Conservation (phyloP, 495 filamentous ascomycete species). For the Aspergillus bertholletiae region DNA sequence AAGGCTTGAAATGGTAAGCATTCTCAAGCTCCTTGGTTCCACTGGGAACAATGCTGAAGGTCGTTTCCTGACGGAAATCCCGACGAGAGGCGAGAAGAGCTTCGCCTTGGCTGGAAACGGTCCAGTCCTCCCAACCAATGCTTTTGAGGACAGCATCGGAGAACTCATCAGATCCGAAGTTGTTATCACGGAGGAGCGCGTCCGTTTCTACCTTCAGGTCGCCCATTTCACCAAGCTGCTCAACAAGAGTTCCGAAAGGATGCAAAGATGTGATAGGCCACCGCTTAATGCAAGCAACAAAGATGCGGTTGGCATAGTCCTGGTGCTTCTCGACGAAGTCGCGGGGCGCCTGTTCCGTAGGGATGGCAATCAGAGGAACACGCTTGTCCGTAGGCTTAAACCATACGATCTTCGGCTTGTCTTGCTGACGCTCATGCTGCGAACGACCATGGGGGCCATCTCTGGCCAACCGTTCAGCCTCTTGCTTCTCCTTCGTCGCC, state of each 20-base stretch:
- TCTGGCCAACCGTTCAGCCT: conserved; percentile 88
- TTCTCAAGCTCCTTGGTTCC: conserved; percentile 82
- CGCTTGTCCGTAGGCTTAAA: conserved; percentile 99
- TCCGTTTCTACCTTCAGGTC: conserved; percentile 96
- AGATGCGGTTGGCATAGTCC: conserved; percentile 94
- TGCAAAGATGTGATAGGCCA: conserved; percentile 99
- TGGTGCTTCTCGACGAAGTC: conserved; percentile 99
- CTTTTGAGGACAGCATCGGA: conserved; percentile 92
- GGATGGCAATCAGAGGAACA: conserved; percentile 95
- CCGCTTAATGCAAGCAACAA: conserved; percentile 97
- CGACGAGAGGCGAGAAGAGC: conserved; percentile 70
- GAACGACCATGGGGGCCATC: conserved; percentile 75
- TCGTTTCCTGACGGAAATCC: conserved; percentile 85
- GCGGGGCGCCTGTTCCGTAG: conserved; percentile 93
- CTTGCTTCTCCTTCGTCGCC: conserved; percentile 99
- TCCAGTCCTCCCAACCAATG: conserved; percentile 89
- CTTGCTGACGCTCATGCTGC: conserved; percentile 80
- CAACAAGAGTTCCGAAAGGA: conserved; percentile 95
- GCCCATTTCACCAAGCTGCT: conserved; percentile 96
- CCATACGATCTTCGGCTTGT: conserved; percentile 99
- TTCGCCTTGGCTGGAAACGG: conserved; percentile 76
- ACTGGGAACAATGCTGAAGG: conserved; percentile 87
- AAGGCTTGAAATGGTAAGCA: conserved; percentile 83
- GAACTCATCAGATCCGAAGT: conserved; percentile 96
- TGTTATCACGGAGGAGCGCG: conserved; percentile 94